Evolutionary conservation across 257 asterid genomes (phyloP).

Genomic region (Mitragyna speciosa): DNA sequence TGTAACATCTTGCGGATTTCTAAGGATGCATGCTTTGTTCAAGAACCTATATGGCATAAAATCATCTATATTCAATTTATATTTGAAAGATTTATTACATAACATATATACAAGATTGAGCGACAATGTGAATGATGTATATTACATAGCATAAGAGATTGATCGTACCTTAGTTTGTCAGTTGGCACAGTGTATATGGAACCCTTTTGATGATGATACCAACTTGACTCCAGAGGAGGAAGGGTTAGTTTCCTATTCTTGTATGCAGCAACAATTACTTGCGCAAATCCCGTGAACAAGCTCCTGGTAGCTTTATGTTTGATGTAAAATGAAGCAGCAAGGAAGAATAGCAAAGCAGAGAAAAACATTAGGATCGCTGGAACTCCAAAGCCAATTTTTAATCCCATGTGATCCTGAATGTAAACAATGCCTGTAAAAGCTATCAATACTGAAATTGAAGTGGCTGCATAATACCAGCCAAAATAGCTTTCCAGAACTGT

Average conservation of each 20-base stretch:
- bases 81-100: neutral
- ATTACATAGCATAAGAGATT: neutral
- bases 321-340: conserved; percentile 52
- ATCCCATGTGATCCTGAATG: conserved; percentile 62
- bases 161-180: conserved; percentile 46
- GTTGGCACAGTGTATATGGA: conserved; percentile 42
- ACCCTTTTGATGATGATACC: conserved; percentile 46
- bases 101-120: neutral
- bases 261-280: conserved; percentile 48
- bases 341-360: conserved; percentile 44
- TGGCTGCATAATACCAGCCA: conserved; percentile 64
- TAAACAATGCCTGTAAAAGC: conserved; percentile 59
- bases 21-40: conserved; percentile 67
- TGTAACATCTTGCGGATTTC: conserved; percentile 41
- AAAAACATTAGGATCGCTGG: conserved; percentile 56
- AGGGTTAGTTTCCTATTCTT: conserved; percentile 40
- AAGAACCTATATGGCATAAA: conserved; percentile 43
- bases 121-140: neutral
- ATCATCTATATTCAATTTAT: neutral
- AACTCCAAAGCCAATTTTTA: conserved; percentile 64
- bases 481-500: conserved; percentile 52
- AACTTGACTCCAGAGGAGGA: conserved; percentile 27
- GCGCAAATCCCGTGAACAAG: conserved; percentile 43
- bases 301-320: conserved; percentile 35
- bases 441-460: conserved; percentile 42